Evolutionary conservation across 495 filamentous ascomycete genomes (phyloP), one percentile per base, ranked within the genome.

Genomic region (Viridothelium virens): DNA sequence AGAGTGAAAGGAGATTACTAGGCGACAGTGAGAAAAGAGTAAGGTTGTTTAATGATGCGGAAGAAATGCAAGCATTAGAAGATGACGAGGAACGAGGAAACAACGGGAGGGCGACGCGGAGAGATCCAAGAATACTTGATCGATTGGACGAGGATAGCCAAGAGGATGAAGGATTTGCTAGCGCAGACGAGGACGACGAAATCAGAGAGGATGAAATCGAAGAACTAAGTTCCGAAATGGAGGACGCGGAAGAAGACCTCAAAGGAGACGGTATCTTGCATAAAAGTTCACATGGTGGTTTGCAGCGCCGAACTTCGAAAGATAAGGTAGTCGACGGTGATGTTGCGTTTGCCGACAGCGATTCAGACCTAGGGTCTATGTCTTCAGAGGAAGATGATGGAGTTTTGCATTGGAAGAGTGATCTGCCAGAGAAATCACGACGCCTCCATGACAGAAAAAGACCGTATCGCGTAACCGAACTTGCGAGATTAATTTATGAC

Each of bases 281-380:
- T 7, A 11, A 31, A 14, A 6, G 31, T 31, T 38, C 5, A 9
- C 25, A 34, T n/a, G 68, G 66, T 31, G 68, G 63, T 46, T 25
- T 50, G 11, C 53, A 59, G 14, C 53, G 53, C 11, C 53, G 31
- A 59, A 59, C 33, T 31, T 14, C 53, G 0, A 69, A 80, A 82
- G 75, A 86, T 39, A 77, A 78, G 47, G 70, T 61, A 9, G 77
- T 80, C 12, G 85, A 87, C 41, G 87, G 85, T 48, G 84, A 86
- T 63, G 67, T 96, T 68, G 89, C 84, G n/a, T 98, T 96, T 75
- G 92, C 93, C 1, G 92, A 97, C 71, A 94, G 89, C 71, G 94
- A 98, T 73, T 97, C 93, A 6, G 95, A 97, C 74, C 79, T 97
- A 2, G 94, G 94, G 12, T 97, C 94, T 14, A 77, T 96, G 44